Conservation (phyloP, 441 rosid genomes). For the Capsella rubella region DNA sequence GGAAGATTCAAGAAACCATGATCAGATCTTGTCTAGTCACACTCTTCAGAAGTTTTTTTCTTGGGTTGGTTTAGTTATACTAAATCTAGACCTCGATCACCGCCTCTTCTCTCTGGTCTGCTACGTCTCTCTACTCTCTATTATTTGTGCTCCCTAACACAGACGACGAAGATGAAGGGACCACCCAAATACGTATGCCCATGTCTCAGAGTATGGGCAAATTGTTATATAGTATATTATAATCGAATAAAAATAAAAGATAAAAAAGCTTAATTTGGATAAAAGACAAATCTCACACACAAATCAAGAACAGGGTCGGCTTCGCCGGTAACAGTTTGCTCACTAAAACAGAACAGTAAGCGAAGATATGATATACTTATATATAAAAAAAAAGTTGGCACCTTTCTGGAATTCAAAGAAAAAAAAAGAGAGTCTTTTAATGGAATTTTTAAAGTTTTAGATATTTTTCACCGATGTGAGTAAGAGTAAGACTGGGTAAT, state of each 20-base stretch:
- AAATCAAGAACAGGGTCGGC: conserved; percentile 40
- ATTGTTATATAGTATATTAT: background rate
- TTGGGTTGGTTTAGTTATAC: background rate
- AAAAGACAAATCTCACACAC: conserved; percentile 25
- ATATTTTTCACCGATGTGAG: conserved; percentile 26
- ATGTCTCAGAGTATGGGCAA: conserved; percentile 38
- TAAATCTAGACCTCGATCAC: conserved; percentile 35
- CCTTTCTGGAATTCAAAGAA: background rate
- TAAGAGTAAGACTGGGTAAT: conserved; percentile 1
- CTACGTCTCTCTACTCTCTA: conserved; percentile 38
- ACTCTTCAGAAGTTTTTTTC: conserved; percentile 11
- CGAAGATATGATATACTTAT: background rate
- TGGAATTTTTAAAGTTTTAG: background rate
- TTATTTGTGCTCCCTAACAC: conserved; percentile 45
- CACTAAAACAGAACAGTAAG: conserved; percentile 22
- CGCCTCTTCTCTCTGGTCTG: conserved; percentile 20
- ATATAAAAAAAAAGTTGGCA: background rate
- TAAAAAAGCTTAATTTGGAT: conserved; percentile 3
- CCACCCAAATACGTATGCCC: conserved; percentile 44
- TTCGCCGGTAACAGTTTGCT: conserved; percentile 35
- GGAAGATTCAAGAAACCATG: conserved; percentile 37
- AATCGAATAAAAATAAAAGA: background rate
- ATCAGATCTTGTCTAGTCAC: conserved; percentile 41
- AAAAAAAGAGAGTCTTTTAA: background rate
- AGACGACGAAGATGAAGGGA: conserved; percentile 45